phyloP scores from a whole-genome alignment of 139 green algal genomes.

The Limnomonas spitsbergensis region DNA sequence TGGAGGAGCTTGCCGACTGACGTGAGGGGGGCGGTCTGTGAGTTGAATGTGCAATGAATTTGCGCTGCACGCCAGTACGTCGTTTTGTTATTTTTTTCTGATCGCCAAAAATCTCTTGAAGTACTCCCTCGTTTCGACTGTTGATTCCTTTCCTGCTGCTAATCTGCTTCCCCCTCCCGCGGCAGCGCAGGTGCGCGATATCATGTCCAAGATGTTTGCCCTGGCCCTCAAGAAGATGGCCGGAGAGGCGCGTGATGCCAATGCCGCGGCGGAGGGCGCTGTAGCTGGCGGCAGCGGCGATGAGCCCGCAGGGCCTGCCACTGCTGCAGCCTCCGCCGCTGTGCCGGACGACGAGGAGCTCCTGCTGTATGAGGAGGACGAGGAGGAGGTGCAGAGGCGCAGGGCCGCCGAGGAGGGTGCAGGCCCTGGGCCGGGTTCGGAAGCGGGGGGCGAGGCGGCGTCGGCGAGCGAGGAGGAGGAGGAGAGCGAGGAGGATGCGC shows the following conservation, averaged over 20 bases:
- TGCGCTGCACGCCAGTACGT: no score
- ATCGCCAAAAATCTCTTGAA: no score
- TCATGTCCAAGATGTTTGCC: slow-evolving; percentile 9
- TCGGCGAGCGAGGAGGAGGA: background rate
- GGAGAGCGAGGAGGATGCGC: slow-evolving; percentile 41
- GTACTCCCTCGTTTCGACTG: no score
- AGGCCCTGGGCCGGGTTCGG: background rate
- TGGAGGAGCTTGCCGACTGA: no score
- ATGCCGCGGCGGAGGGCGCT: background rate
- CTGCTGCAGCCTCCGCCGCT: background rate
- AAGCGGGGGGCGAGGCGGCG: background rate
- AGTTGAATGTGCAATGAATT: no score
- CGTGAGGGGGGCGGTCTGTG: no score
- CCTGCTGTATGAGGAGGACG: background rate
- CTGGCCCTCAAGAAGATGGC: slow-evolving; percentile 1
- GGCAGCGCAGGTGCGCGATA: background rate
- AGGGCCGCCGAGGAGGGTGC: background rate
- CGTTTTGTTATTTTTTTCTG: no score
- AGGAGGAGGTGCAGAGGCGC: background rate
- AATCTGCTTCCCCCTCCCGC: no score
- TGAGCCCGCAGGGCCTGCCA: background rate
- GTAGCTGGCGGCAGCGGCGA: no score
- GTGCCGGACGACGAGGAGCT: background rate
- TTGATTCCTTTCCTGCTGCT: no score
- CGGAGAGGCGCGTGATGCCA: background rate